Base-by-base conservation (phyloP, 495 filamentous ascomycete species). In the Trichoderma asperelloides region DNA sequence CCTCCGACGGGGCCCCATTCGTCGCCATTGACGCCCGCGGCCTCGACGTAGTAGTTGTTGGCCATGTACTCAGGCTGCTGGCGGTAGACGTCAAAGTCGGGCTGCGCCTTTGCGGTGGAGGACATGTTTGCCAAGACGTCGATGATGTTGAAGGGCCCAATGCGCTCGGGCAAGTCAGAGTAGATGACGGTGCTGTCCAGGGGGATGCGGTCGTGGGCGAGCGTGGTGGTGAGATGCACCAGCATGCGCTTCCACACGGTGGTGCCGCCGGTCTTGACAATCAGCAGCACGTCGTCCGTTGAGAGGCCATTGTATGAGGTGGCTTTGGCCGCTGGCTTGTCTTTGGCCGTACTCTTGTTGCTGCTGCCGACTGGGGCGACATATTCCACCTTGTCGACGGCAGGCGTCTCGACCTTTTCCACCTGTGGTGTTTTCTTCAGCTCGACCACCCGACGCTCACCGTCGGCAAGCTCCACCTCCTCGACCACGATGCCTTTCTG, bases 1-100 rank as follows among this genome's bases (percentile, higher is more conserved):
- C 55, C 55, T 60, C 55, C 55, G 25, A 60, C 55, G 55, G 55
- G 55, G 55, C 55, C 55, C 55, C 55, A 60, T 60, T 60, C 55
- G 9, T 60, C 55, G 25, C 55, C 55, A 30, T 60, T 60, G 55
- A 60, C 55, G 1, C 55, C 55, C 8, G 55, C 55, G 23, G 55
- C 55, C 25, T 60, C 55, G 25, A 60, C 55, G 30, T 60, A 60
- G 16, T 60, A 60, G 55, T 60, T 60, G 55, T 60, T 12, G 23
- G 55, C 55, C 55, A 18, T 28, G 25, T 60, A 60, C 13, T 60
- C 55, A 1, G 55, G 55, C 55, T 60, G 55, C 27, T 60, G 55
- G 23, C 55, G 55, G 55, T 60, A 60, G 2, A 60, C 55, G 27
- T 60, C 55, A 33, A 60, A 60, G 23, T 60, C 55, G 23, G 27